Percentiles rank a stretch among this genome's conserved stretches.
Conservation (phyloP, 1,284 basidiomycete genomes). For the Puccinia polysora region DNA sequence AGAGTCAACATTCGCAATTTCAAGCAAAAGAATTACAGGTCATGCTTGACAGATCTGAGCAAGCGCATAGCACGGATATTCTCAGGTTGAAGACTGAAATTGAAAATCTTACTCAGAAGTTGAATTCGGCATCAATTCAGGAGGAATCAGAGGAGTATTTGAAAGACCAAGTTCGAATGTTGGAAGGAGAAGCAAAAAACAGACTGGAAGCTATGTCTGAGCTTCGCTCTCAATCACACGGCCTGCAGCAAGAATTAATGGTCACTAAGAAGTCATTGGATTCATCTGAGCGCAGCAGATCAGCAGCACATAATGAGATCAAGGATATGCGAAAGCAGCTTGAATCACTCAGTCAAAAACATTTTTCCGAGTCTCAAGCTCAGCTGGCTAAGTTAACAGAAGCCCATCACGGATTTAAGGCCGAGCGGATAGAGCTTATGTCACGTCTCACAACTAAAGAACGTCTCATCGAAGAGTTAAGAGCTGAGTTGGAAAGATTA, state of each 20-base stretch:
- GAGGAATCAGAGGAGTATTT: constrained; percentile 1
- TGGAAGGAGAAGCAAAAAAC: constrained; percentile 9
- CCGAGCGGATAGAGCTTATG: not conserved
- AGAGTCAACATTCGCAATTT: not conserved
- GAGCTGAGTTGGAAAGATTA: not conserved
- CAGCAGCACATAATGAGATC: not conserved
- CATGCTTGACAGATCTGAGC: too few relatives aligned
- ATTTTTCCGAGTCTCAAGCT: not conserved
- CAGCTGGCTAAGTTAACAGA: constrained; percentile 7
- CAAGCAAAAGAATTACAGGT: constrained; percentile 2
- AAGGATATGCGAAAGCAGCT: not conserved
- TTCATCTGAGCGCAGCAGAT: not conserved
- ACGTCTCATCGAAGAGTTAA: not conserved
- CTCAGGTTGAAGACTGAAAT: constrained; percentile 9
- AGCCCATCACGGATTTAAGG: not conserved
- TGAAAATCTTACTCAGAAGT: constrained; percentile 1
- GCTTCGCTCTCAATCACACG: constrained; percentile 3
- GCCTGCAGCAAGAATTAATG: constrained; percentile 14
- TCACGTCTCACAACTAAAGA: not conserved
- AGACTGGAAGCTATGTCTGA: constrained; percentile 13
- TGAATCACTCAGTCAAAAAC: not conserved
- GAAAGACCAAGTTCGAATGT: constrained; percentile 16
- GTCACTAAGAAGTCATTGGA: not conserved
- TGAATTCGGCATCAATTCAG: constrained; percentile 5
- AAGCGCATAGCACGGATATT: constrained; percentile 7